Conservation (phyloP, 768 basidiomycete species). For the Bullera alba region DNA sequence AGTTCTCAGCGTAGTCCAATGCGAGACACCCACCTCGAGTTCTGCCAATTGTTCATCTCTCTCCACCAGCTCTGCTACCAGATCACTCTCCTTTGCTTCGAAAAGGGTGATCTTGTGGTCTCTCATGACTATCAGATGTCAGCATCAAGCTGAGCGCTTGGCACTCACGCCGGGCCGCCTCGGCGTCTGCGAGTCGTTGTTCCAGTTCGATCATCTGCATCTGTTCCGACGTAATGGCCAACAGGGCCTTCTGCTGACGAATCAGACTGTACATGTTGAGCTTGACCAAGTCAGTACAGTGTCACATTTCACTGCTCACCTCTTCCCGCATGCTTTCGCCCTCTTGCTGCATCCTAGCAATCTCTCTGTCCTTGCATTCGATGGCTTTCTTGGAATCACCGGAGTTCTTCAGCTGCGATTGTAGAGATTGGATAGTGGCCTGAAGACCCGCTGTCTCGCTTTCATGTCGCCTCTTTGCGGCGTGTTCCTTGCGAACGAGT, state of each 20-base stretch:
- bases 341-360: conserved; percentile 23
- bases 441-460: conserved; percentile 13
- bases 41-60: conserved; percentile 20
- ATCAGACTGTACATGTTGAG: conserved; percentile 26
- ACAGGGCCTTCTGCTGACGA: conserved; percentile 30
- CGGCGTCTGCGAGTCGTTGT: conserved; percentile 25
- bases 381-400: not conserved
- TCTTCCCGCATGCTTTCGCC: conserved; percentile 32
- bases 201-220: conserved; percentile 36
- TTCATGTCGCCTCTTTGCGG: conserved; percentile 16
- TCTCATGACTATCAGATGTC: conserved; percentile 27
- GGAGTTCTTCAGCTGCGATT: not conserved
- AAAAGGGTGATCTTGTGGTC: conserved; percentile 39
- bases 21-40: conserved; percentile 16
- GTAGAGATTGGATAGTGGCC: conserved; percentile 3
- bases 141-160: not conserved
- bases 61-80: conserved; percentile 22
- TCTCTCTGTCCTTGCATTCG: conserved; percentile 6
- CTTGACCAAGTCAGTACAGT: conserved; percentile 4
- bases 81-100: conserved; percentile 30
- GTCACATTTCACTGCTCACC: conserved; percentile 16
- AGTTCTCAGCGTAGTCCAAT: not conserved
- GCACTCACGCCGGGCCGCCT: conserved; percentile 27
- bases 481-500: conserved; percentile 26
- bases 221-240: conserved; percentile 33